These are phyloP conservation scores for Candolleomyces efflorescens DNA, from an alignment of 768 basidiomycete species.

Conservation along the genomic window DNA sequence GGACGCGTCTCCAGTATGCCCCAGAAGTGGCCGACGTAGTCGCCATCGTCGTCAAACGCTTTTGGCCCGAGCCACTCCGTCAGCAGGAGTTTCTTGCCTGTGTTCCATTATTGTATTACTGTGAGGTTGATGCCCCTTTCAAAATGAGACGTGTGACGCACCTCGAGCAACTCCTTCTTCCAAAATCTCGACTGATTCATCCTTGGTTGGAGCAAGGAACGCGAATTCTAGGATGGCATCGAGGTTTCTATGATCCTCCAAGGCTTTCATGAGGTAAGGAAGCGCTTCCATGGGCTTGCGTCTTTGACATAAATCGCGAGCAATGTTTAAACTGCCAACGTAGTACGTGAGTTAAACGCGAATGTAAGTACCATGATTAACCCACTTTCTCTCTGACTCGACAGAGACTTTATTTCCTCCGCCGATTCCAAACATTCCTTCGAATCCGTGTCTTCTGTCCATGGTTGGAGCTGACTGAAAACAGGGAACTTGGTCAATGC, in stretches of 20 bases:
- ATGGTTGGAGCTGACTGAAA: background rate
- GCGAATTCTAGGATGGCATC: slow-evolving; percentile 35
- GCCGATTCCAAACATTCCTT: background rate
- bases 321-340: slow-evolving; percentile 28
- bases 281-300: slow-evolving; percentile 29
- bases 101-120: too few relatives aligned
- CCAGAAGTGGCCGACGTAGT: slow-evolving; percentile 1
- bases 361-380: background rate
- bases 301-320: slow-evolving; percentile 29
- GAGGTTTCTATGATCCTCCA: slow-evolving; percentile 36
- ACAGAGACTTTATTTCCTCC: background rate
- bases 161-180: slow-evolving; percentile 18
- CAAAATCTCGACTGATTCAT: slow-evolving; percentile 20
- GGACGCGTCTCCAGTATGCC: background rate
- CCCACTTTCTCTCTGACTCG: background rate
- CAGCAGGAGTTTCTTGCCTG: background rate
- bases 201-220: slow-evolving; percentile 13
- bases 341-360: background rate
- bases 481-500: background rate
- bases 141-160: background rate
- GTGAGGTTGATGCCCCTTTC: background rate
- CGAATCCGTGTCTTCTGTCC: background rate
- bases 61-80: background rate
- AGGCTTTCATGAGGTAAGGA: slow-evolving; percentile 35
- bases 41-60: background rate